phyloP scores from a whole-genome alignment of 768 basidiomycete genomes.

The Pleurotus eryngii region DNA sequence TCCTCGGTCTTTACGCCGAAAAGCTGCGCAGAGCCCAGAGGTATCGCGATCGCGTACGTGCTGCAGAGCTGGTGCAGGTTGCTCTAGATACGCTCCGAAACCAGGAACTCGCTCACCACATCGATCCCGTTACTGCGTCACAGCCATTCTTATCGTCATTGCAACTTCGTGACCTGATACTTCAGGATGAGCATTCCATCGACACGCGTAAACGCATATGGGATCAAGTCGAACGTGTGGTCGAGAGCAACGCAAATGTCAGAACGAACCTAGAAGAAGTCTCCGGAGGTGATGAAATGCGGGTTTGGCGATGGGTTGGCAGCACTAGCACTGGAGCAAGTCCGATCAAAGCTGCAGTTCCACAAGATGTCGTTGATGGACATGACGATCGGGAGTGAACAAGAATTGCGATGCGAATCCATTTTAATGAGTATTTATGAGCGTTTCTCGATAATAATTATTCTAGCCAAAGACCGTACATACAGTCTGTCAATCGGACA shows the following conservation, averaged over 20 bases:
- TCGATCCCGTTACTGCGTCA: constrained; percentile 73
- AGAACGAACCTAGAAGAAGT: constrained; percentile 82
- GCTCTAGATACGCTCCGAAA: constrained; percentile 78
- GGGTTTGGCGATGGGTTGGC: constrained; percentile 92
- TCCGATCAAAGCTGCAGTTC: constrained; percentile 1
- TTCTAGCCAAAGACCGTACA: too few relatives aligned
- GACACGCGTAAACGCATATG: constrained; percentile 64
- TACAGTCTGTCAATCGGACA: too few relatives aligned
- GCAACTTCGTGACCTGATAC: constrained; percentile 82
- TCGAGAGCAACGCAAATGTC: constrained; percentile 90
- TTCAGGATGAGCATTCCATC: constrained; percentile 80
- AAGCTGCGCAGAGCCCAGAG: constrained; percentile 47
- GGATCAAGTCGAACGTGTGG: constrained; percentile 78
- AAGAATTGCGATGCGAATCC: neutral
- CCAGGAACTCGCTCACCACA: constrained; percentile 79
- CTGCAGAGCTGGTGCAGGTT: constrained; percentile 72
- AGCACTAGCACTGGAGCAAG: constrained; percentile 33
- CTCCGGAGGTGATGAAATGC: constrained; percentile 79
- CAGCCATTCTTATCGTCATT: constrained; percentile 79
- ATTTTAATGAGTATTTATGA: neutral
- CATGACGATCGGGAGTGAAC: constrained; percentile 7
- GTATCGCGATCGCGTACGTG: constrained; percentile 58
- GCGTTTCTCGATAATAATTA: neutral
- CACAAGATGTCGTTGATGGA: constrained; percentile 8
- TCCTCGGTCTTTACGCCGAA: constrained; percentile 25